Percentiles rank a stretch among this genome's conserved stretches.
These are phyloP conservation scores for Boletus tylopilopsis DNA, from an alignment of 768 basidiomycete genomes.

Conservation along the genomic window DNA sequence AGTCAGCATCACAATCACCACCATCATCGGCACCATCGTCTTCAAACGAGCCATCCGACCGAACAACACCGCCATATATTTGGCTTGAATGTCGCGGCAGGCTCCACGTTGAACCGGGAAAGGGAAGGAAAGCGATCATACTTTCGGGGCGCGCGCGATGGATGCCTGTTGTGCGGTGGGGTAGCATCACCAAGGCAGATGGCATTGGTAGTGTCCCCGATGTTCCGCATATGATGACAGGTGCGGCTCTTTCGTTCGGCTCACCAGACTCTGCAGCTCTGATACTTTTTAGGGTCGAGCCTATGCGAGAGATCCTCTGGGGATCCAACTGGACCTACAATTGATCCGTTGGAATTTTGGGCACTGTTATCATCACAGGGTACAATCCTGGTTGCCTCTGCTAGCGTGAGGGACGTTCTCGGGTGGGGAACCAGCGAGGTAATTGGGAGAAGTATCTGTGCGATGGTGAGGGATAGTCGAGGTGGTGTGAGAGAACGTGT, in stretches of 20 bases:
- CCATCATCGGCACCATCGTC: neutral
- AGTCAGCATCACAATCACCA: neutral
- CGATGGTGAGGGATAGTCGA: slow-evolving; percentile 32
- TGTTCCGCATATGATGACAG: slow-evolving; percentile 19
- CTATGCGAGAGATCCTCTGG: neutral
- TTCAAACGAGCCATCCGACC: slow-evolving; percentile 1
- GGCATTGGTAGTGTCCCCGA: slow-evolving; percentile 19
- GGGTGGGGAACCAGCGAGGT: slow-evolving; percentile 57
- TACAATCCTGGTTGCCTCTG: slow-evolving; percentile 49
- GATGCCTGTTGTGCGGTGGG: slow-evolving; percentile 65
- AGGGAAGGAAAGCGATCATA: slow-evolving; percentile 92
- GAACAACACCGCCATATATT: slow-evolving; percentile 46
- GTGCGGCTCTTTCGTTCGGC: slow-evolving; percentile 1
- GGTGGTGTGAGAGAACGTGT: slow-evolving; percentile 17
- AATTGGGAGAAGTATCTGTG: slow-evolving; percentile 44
- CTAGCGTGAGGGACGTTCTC: slow-evolving; percentile 56
- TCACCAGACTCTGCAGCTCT: neutral
- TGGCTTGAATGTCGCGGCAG: slow-evolving; percentile 93
- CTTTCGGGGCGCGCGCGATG: slow-evolving; percentile 74
- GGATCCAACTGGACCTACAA: neutral
- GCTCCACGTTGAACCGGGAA: slow-evolving; percentile 88
- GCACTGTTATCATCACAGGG: slow-evolving; percentile 41
- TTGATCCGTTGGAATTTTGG: slow-evolving; percentile 46
- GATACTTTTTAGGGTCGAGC: slow-evolving; percentile 5
- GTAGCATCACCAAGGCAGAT: slow-evolving; percentile 47